phyloP scores from a whole-genome alignment of 78 protist species.

The Creolimax fragrantissima region DNA sequence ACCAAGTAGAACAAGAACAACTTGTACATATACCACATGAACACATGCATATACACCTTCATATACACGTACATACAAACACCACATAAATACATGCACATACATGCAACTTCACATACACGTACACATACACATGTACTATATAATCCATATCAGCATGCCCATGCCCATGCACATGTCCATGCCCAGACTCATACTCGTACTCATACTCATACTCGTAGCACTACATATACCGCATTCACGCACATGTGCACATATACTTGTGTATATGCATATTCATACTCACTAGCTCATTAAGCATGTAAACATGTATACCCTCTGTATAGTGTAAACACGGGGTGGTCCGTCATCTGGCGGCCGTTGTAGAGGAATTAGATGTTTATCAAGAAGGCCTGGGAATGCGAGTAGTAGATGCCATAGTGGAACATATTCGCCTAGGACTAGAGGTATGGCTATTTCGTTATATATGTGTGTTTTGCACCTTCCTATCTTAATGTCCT shows the following conservation, averaged over 20 bases:
- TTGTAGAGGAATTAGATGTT: conserved; percentile 35
- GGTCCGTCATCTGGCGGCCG: neutral
- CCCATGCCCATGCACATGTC: neutral
- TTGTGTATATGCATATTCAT: neutral
- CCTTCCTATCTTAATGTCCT: too few species aligned
- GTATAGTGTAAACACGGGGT: neutral
- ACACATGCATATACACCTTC: neutral
- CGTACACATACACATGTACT: neutral
- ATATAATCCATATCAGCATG: neutral
- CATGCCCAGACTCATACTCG: neutral
- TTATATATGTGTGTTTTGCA: neutral
- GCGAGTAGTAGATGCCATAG: conserved; percentile 15
- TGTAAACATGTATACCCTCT: neutral
- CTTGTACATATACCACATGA: too few species aligned
- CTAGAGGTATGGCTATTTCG: neutral
- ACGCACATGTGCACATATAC: neutral
- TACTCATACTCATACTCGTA: neutral
- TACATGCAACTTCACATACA: neutral
- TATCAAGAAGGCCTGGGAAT: conserved; percentile 20
- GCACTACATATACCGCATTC: too few species aligned
- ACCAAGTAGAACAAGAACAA: too few species aligned
- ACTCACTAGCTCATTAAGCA: neutral
- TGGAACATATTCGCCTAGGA: conserved; percentile 28
- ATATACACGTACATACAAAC: neutral
- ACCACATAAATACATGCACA: neutral